Base-by-base conservation (phyloP, 768 basidiomycete genomes). In the Hydnum rufescens region DNA sequence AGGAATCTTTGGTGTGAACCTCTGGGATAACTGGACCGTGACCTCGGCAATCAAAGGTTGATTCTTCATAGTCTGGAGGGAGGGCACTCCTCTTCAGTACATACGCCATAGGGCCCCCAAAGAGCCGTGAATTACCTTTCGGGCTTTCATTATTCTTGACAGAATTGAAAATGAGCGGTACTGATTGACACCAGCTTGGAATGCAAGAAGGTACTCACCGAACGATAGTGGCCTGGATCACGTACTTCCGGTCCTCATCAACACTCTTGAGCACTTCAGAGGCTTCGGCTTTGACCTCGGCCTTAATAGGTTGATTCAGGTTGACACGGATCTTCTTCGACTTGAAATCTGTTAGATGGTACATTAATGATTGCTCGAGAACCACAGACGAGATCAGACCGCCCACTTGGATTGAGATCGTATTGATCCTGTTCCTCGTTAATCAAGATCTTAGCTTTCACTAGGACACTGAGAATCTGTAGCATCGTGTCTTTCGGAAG, bases 201-300 rank as follows among this genome's bases (percentile, higher is more conserved):
- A 42, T 0, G 26, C 29, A 49, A 26, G 18, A 25, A 26, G 6
- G 19, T 28, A 43, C 54, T 4, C 54, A 54, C 56, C 53, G 55
- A 5, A 54, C 51, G 32, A 54, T 55, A n/a, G 54, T 57, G 4
- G 54, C 51, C 23, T 55, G 49, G 23, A 53, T 52, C 19, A 59
- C 32, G 18, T 42, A 43, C 73, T 95, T 95, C 55, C 93, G 78
- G 62, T 97, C 95, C 67, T 96, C 92, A 58, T 95, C 93, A 3
- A 96, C 90, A 4, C 79, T 84, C 72, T 89, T 90, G 61, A 95
- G 68, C 5, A 95, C 88, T 58, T 95, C 88, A 0, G 74, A 74
- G 5, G 80, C 75, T 62, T 97, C 93, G 4, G 82, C 80, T 72
- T 90, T 93, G 55, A 85, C 80, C 64, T 97, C 95, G 1, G 88